These are phyloP conservation scores for Trichosporon asahii DNA, from an alignment of 1,284 basidiomycete species.

Conservation along the genomic window DNA sequence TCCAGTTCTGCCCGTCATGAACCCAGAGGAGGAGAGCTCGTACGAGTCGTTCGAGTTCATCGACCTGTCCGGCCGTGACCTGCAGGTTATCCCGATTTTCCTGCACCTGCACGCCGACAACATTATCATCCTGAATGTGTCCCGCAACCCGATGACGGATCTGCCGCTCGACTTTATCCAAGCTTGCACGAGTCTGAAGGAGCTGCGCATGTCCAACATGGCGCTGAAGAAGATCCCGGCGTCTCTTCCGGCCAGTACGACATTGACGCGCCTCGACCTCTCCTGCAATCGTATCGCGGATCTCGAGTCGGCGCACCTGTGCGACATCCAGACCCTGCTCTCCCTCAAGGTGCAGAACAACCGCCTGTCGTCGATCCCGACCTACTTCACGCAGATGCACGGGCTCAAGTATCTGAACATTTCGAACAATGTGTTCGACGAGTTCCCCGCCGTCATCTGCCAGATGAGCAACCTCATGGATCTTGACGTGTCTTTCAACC, in stretches of 20 bases:
- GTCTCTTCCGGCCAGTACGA: slow-evolving; percentile 70
- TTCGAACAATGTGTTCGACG: slow-evolving; percentile 91
- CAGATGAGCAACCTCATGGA: slow-evolving; percentile 71
- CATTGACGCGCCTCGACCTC: slow-evolving; percentile 79
- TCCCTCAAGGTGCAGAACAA: slow-evolving; percentile 88
- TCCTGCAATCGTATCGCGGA: slow-evolving; percentile 91
- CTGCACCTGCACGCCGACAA: slow-evolving; percentile 82
- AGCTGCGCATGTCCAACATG: slow-evolving; percentile 87
- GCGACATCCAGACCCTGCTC: slow-evolving; percentile 69
- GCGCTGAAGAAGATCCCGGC: slow-evolving; percentile 90
- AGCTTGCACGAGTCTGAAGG: slow-evolving; percentile 75
- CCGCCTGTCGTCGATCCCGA: slow-evolving; percentile 79
- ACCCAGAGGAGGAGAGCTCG: slow-evolving; percentile 64
- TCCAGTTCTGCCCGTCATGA: slow-evolving; percentile 57
- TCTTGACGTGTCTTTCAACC: slow-evolving; percentile 94
- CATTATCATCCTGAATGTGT: slow-evolving; percentile 83
- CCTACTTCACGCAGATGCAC: slow-evolving; percentile 73
- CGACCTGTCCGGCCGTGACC: slow-evolving; percentile 75
- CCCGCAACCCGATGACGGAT: slow-evolving; percentile 93
- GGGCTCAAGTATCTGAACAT: slow-evolving; percentile 80
- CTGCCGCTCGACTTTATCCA: slow-evolving; percentile 96
- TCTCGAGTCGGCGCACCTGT: slow-evolving; percentile 78
- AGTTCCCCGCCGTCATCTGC: slow-evolving; percentile 74
- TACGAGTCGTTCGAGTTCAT: slow-evolving; percentile 76
- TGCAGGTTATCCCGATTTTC: slow-evolving; percentile 86